A percentile compares a stretch with the other conserved stretches of the same genome.
These are phyloP conservation scores for Nematocida ironsii DNA, from an alignment of 371 early-diverging fungal genomes.

Conservation along the genomic window DNA sequence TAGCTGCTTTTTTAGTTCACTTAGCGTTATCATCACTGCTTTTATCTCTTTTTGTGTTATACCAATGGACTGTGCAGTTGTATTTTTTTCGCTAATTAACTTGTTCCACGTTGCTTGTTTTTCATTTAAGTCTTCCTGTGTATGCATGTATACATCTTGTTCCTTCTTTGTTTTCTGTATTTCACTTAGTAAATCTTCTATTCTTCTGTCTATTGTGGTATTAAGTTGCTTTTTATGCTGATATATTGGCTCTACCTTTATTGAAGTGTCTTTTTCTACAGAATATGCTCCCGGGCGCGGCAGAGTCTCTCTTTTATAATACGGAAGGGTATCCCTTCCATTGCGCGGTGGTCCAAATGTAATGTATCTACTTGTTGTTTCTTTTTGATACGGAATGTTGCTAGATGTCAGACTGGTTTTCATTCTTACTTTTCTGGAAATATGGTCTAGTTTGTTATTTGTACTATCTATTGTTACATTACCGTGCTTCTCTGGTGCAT, in stretches of 20 bases:
- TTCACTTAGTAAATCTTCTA: background rate
- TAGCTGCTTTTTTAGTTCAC: background rate
- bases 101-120: background rate
- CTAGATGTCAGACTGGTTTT: background rate
- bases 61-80: background rate
- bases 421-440: slow-evolving; percentile 1
- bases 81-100: background rate
- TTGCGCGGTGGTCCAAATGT: background rate
- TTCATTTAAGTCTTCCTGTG: background rate
- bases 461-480: slow-evolving; percentile 35
- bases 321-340: background rate
- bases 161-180: slow-evolving; percentile 14
- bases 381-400: background rate
- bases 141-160: slow-evolving; percentile 1
- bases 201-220: slow-evolving; percentile 3
- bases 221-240: background rate
- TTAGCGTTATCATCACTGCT: background rate
- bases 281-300: background rate
- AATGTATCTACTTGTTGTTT: background rate
- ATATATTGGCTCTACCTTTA: background rate
- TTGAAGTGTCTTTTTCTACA: background rate
- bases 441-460: slow-evolving; percentile 20
- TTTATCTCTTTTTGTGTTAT: slow-evolving; percentile 15
- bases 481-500: slow-evolving; percentile 22
- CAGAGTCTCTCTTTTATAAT: background rate